Percentiles rank a stretch among this genome's conserved stretches.
These are phyloP conservation scores for Torulaspora quercuum DNA, from an alignment of 805 yeast species.

Conservation along the genomic window DNA sequence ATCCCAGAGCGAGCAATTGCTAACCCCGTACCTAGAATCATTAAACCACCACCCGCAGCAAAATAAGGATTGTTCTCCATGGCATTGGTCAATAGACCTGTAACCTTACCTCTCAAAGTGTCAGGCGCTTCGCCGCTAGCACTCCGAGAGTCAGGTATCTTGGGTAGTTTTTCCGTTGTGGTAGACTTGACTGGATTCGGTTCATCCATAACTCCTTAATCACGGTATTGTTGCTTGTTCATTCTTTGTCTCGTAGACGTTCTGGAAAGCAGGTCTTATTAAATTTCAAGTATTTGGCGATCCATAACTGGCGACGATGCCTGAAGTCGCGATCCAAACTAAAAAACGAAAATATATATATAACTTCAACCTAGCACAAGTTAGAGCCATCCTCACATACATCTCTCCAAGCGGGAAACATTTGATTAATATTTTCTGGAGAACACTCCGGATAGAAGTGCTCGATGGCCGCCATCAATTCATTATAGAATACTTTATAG, in stretches of 20 bases:
- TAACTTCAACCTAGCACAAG: slow-evolving; percentile 4
- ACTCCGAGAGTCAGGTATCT: neutral
- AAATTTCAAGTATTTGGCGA: slow-evolving; percentile 1
- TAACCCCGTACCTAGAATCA: slow-evolving; percentile 88
- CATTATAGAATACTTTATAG: slow-evolving; percentile 49
- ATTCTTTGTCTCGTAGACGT: too few relatives aligned
- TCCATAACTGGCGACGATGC: neutral
- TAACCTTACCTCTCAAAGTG: slow-evolving; percentile 33
- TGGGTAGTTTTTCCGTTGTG: neutral
- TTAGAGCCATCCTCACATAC: slow-evolving; percentile 30
- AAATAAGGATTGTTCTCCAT: slow-evolving; percentile 83
- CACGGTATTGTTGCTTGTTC: too few relatives aligned
- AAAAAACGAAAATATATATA: slow-evolving; percentile 5
- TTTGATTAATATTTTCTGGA: slow-evolving; percentile 41
- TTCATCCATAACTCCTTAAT: neutral
- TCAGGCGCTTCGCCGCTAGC: slow-evolving; percentile 14
- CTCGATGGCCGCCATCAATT: slow-evolving; percentile 40
- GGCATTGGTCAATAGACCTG: slow-evolving; percentile 47
- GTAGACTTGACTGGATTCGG: neutral
- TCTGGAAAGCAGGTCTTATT: neutral
- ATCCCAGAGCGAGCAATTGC: slow-evolving; percentile 73
- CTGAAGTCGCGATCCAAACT: too few relatives aligned
- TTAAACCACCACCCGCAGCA: slow-evolving; percentile 97
- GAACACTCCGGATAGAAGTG: slow-evolving; percentile 46
- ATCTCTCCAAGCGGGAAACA: slow-evolving; percentile 44